Conservation (phyloP, 805 yeast species). For the Zygoascus biomembranicola region DNA sequence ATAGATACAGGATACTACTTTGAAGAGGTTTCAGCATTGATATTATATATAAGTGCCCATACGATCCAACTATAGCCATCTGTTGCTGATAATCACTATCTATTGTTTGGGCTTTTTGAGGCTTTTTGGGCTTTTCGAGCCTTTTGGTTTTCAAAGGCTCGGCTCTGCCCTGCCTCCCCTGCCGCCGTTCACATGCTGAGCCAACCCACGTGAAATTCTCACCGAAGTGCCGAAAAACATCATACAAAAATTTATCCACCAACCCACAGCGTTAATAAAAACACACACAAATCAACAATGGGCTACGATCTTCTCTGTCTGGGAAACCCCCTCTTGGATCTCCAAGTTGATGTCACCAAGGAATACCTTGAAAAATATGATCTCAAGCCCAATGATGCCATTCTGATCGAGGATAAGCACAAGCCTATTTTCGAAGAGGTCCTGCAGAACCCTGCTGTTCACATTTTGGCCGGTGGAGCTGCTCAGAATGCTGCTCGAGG, state of each 20-base stretch:
- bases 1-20: no score
- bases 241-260: neutral
- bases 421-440: constrained; percentile 80
- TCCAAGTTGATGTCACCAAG: constrained; percentile 20
- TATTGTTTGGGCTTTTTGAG: no score
- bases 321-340: constrained; percentile 75
- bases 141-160: no score
- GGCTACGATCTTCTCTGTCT: constrained; percentile 43
- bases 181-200: neutral
- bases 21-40: no score
- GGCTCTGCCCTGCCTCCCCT: no score
- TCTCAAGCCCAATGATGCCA: constrained; percentile 89
- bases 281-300: constrained; percentile 1
- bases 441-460: constrained; percentile 49
- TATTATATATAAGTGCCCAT: no score
- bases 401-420: constrained; percentile 76
- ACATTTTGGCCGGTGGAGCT: constrained; percentile 95
- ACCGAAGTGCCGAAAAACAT: neutral
- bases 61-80: no score
- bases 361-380: constrained; percentile 71
- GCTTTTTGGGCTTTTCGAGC: no score
- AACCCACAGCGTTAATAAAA: neutral
- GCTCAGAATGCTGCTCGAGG: constrained; percentile 99
- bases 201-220: neutral
- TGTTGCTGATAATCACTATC: no score